A percentile compares a stretch with the other conserved stretches of the same genome.
Evolutionary conservation across 2,329 filamentous ascomycete genomes (phyloP).

Genomic region (Ascochyta rabiei): DNA sequence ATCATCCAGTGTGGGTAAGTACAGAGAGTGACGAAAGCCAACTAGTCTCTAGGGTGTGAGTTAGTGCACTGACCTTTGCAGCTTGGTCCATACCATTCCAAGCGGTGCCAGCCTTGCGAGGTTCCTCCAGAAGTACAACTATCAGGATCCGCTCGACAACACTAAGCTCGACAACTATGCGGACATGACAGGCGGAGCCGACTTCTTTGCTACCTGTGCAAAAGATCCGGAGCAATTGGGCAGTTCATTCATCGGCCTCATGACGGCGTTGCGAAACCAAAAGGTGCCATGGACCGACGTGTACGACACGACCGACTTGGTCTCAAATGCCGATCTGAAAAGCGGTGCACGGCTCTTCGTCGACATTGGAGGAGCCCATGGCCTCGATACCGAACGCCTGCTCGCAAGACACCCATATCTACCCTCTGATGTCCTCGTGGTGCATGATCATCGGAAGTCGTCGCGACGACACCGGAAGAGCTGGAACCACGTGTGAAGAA

Average conservation of each 20-base stretch:
- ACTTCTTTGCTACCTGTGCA: constrained; percentile 15
- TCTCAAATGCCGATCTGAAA: constrained; percentile 1
- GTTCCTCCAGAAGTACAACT: constrained; percentile 8
- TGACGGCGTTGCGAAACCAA: constrained; percentile 10
- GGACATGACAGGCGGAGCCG: constrained; percentile 6
- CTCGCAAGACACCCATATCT: constrained; percentile 8
- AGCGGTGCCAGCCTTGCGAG: constrained; percentile 10
- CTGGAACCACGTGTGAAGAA: constrained; percentile 4
- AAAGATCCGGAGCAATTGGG: constrained; percentile 10
- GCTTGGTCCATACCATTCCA: constrained; percentile 14
- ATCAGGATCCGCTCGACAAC: constrained; percentile 13
- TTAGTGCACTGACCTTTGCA: background rate
- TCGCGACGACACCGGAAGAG: constrained; percentile 2
- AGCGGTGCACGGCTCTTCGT: constrained; percentile 5
- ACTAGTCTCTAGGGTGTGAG: no score
- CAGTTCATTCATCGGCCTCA: constrained; percentile 10
- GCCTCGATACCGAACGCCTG: constrained; percentile 7
- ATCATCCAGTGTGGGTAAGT: constrained; percentile 12
- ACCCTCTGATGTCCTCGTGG: background rate
- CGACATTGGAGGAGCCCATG: constrained; percentile 16
- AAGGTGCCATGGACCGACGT: constrained; percentile 18
- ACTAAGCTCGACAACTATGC: constrained; percentile 14
- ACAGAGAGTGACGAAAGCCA: background rate
- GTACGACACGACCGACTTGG: constrained; percentile 11
- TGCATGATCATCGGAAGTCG: constrained; percentile 16